Base-by-base conservation (phyloP, 2,329 filamentous ascomycete genomes). In the Coniella lustricola region DNA sequence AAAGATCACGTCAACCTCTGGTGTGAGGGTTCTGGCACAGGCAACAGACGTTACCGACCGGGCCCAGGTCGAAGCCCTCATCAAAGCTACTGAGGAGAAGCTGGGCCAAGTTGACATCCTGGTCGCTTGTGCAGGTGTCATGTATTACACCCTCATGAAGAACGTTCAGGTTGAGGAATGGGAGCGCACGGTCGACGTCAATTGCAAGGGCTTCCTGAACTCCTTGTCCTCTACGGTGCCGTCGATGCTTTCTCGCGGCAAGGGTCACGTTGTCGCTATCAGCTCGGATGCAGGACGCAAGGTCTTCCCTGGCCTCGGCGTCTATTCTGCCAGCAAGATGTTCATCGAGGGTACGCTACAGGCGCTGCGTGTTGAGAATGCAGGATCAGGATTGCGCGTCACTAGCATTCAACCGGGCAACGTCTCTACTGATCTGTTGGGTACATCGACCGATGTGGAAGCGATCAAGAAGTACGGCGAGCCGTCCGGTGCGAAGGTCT, bases 131-230 rank as follows among this genome's bases (percentile, higher is more conserved):
- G 87, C 87, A 0, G 87, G 87, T 32, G 87, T 91, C 61, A 91
- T 91, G 87, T 91, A 91, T 69, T 91, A 82, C 67, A 90, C 87
- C 47, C 82, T 90, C 81, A 90, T 91, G 87, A 79, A 82, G 49
- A 90, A 90, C 61, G 76, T 71, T 14, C 76, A 85, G 54, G 77
- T 72, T 0, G 84, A 87, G 4, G 82, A 91, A 58, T 91, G 87
- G 87, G 82, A 90, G 54, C 83, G 79, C 50, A 90, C 86, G 0
- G 85, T 91, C 36, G 87, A 90, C 58, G 85, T 91, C 56, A 91
- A 91, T 70, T 90, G 87, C 79, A 90, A 90, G 67, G 87, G 87
- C 33, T 74, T 91, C 1, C 70, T 90, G 46, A 76, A 91, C 71
- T 83, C 81, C 55, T 73, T 91, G 3, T 77, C 84, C 0, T 75